A percentile compares a stretch with the other conserved stretches of the same genome.
phyloP scores from a whole-genome alignment of 177 flowering plant species.

The Tripterygium wilfordii region DNA sequence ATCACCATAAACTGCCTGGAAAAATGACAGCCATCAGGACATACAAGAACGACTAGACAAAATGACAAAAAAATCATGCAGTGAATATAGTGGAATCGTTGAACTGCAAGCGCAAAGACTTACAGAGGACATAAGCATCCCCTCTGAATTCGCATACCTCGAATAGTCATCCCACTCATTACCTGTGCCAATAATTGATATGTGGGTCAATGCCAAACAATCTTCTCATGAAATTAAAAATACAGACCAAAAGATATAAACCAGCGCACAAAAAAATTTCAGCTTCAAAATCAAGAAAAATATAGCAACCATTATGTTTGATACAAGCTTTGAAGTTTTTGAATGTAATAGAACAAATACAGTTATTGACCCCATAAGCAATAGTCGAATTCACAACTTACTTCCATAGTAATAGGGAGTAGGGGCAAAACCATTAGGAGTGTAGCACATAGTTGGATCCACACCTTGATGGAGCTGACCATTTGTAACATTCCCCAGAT shows the following conservation, averaged over 20 bases:
- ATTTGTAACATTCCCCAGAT: constrained; percentile 22
- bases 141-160: constrained; percentile 51
- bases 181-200: constrained; percentile 54
- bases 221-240: too few species aligned
- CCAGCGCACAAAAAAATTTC: too few species aligned
- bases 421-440: constrained; percentile 40
- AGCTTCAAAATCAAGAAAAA: too few species aligned
- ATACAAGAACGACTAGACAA: neutral
- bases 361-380: too few species aligned
- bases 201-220: neutral
- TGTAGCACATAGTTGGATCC: constrained; percentile 38
- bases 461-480: constrained; percentile 29
- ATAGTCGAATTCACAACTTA: too few species aligned
- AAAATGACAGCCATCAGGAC: neutral
- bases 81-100: too few species aligned
- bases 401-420: constrained; percentile 42
- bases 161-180: constrained; percentile 65
- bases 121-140: constrained; percentile 66
- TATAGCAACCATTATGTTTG: too few species aligned
- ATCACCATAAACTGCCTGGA: constrained; percentile 50
- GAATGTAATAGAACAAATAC: too few species aligned
- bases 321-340: too few species aligned
- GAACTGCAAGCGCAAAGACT: too few species aligned
- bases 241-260: too few species aligned
- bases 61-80: neutral